Evolutionary conservation across 2,329 filamentous ascomycete genomes (phyloP), one percentile per base, ranked within the genome.

Genomic region (Botrytis galanthina): DNA sequence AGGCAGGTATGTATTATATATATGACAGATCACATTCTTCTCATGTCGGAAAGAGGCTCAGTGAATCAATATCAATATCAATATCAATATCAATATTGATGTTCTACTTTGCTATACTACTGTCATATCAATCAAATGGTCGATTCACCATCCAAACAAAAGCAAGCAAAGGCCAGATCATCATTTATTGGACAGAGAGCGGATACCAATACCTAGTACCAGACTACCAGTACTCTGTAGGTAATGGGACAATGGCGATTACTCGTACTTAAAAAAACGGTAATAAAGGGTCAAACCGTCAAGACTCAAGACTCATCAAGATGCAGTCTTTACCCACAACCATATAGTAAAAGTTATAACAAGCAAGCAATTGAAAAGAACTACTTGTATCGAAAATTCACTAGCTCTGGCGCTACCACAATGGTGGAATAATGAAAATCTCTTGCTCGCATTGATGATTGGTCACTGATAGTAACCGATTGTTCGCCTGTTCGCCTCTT

Each of bases 101-200:
- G 46, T 46, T 20, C 44, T 20, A 46, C 44, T 20, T 44, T 7
- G n/a, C n/a, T n/a, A n/a, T n/a, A n/a, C n/a, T n/a, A n/a, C n/a
- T n/a, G n/a, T n/a, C n/a, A n/a, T n/a, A n/a, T n/a, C n/a, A n/a
- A n/a, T n/a, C n/a, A n/a, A n/a, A 39, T 39, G 10, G 14, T 20
- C 18, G 14, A 51, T 37, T 14, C 6, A 10, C 26, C 3, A 68
- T 12, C 16, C n/a, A 26, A 48, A 29, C 35, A 54, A 22, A 59
- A n/a, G n/a, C 22, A 69, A 44, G 16, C 39, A 69, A 22, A 71
- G 32, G 68, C 54, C 68, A 71, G 68, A 71, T 71, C n/a, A 37
- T 63, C 42, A 20, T 37, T n/a, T 16, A 42, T 42, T 68, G 48
- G 48, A 22, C 26, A 54, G 16, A 22, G 29, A 32, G 62, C 26